These are phyloP conservation scores for Hygrophorus pudorinus DNA, from an alignment of 768 basidiomycete species.

Conservation along the genomic window DNA sequence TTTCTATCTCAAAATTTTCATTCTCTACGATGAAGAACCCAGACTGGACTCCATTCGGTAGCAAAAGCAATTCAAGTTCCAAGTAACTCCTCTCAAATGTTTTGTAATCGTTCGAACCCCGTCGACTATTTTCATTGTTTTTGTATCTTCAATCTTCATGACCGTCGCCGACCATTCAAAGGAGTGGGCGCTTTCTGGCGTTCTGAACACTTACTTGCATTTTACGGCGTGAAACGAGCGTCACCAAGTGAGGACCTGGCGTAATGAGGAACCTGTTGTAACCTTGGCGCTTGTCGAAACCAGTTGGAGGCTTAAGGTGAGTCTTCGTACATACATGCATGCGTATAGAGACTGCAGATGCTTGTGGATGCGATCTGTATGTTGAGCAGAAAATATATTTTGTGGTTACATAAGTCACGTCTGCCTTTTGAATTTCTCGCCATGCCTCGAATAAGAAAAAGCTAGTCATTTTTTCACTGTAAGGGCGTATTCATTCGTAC, in stretches of 20 bases:
- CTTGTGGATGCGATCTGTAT: too few relatives aligned
- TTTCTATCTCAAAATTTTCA: conserved; percentile 36
- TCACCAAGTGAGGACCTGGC: too few relatives aligned
- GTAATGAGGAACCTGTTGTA: too few relatives aligned
- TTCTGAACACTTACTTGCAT: too few relatives aligned
- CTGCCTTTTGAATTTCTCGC: conserved; percentile 1
- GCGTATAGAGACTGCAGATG: too few relatives aligned
- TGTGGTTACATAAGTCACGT: too few relatives aligned
- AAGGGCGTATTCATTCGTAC: conserved; percentile 1
- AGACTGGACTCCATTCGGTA: conserved; percentile 43
- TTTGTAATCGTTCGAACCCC: conserved; percentile 44
- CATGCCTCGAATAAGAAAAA: conserved; percentile 67
- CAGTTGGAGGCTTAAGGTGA: too few relatives aligned
- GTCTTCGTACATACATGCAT: too few relatives aligned
- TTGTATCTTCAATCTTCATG: conserved; percentile 22
- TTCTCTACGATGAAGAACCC: conserved; percentile 38
- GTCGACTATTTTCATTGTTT: conserved; percentile 40
- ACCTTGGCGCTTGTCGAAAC: too few relatives aligned
- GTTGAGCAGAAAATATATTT: too few relatives aligned
- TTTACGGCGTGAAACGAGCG: conserved; percentile 2
- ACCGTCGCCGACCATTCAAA: not conserved
- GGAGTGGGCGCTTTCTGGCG: conserved; percentile 1
- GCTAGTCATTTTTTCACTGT: conserved; percentile 23
- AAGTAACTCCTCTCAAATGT: conserved; percentile 48
- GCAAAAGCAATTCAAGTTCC: conserved; percentile 49